Conservation (phyloP, 371 early-diverging fungal species). For the Actinomucor elegans region DNA sequence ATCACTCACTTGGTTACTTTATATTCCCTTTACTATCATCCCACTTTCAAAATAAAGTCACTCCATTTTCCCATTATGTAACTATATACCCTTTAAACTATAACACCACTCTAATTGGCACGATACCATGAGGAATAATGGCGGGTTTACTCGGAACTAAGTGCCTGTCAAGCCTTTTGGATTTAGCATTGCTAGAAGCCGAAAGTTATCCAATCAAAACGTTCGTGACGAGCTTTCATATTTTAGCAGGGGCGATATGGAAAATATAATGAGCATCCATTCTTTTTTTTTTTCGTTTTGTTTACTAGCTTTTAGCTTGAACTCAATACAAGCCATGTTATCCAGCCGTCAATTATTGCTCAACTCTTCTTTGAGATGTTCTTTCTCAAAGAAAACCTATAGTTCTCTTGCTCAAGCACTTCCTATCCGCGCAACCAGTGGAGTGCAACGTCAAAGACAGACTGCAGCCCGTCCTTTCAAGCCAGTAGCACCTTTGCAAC, state of each 20-base stretch:
- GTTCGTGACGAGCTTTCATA: conserved; percentile 1
- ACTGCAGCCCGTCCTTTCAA: background rate
- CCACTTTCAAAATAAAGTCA: background rate
- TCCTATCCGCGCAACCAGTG: conserved; percentile 5
- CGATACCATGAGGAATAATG: too few relatives aligned
- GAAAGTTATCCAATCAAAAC: background rate
- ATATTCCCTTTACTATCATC: background rate
- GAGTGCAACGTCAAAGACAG: conserved; percentile 3
- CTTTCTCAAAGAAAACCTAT: background rate
- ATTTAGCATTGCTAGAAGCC: too few relatives aligned
- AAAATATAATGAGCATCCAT: background rate
- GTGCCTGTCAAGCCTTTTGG: too few relatives aligned
- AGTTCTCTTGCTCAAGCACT: conserved; percentile 17
- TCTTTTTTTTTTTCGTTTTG: background rate
- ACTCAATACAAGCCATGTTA: background rate
- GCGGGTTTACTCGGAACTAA: too few relatives aligned
- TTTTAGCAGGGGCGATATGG: conserved; percentile 1
- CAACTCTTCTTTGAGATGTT: background rate
- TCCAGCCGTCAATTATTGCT: background rate
- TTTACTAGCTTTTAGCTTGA: too few relatives aligned
- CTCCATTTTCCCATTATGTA: background rate
- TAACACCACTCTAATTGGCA: too few relatives aligned
- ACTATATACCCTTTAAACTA: too few relatives aligned
- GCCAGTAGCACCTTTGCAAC: background rate
- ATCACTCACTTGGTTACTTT: background rate